Percentiles rank a stretch among this genome's conserved stretches.
Evolutionary conservation across 2,329 filamentous ascomycete species (phyloP).

Genomic region (Thermothelomyces thermophilus): DNA sequence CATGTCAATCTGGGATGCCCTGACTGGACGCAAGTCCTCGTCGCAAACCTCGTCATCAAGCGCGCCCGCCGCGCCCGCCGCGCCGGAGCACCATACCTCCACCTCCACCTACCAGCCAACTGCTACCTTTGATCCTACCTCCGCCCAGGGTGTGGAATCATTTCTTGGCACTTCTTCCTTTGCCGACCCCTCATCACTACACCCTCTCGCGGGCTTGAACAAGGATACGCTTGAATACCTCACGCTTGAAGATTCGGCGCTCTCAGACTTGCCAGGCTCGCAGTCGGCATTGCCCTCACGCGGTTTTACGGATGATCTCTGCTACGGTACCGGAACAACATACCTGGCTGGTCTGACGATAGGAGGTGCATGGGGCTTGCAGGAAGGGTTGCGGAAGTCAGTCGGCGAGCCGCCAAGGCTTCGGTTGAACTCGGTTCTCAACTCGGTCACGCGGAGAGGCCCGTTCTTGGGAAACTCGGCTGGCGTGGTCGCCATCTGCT

Average conservation of each 20-base stretch:
- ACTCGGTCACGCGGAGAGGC: constrained; percentile 85
- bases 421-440: constrained; percentile 87
- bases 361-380: constrained; percentile 87
- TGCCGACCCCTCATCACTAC: constrained; percentile 80
- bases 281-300: constrained; percentile 87
- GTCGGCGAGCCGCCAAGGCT: constrained; percentile 76
- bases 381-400: constrained; percentile 80
- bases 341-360: constrained; percentile 81
- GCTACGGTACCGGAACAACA: constrained; percentile 92
- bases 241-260: constrained; percentile 81
- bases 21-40: constrained; percentile 52
- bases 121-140: constrained; percentile 61
- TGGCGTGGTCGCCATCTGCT: constrained; percentile 90
- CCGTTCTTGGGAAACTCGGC: constrained; percentile 96
- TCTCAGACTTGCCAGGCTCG: constrained; percentile 78
- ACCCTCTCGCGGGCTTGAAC: constrained; percentile 89
- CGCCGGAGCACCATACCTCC: constrained; percentile 30
- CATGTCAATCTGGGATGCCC: constrained; percentile 56
- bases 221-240: constrained; percentile 93
- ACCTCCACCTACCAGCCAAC: constrained; percentile 32
- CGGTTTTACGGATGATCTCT: constrained; percentile 96
- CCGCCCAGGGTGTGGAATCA: constrained; percentile 73
- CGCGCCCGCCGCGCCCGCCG: constrained; percentile 42
- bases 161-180: constrained; percentile 74
- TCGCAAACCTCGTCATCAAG: constrained; percentile 35